Conservation (phyloP, 2,329 filamentous ascomycete genomes). For the Alternaria alternata region DNA sequence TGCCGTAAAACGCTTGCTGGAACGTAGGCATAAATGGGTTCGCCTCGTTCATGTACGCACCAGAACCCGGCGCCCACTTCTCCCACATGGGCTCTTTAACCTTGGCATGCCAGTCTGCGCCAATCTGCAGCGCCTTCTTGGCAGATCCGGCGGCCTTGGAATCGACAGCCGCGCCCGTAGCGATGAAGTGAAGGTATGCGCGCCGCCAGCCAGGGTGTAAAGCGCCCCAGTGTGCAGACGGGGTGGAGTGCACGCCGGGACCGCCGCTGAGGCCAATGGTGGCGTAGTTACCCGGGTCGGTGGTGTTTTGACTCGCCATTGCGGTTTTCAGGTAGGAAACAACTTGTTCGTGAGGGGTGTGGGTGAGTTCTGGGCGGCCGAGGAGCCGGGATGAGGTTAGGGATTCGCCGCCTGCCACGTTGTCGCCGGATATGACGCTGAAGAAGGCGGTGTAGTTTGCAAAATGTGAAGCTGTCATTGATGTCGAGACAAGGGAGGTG, state of each 20-base stretch:
- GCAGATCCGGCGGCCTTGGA: not conserved
- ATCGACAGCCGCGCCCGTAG: conserved; percentile 27
- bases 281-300: conserved; percentile 26
- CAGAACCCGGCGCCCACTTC: conserved; percentile 19
- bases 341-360: conserved; percentile 6
- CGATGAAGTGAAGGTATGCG: conserved; percentile 44
- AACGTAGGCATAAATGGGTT: conserved; percentile 22
- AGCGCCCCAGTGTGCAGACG: conserved; percentile 31
- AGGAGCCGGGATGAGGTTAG: conserved; percentile 42
- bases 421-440: conserved; percentile 25
- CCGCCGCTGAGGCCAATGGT: conserved; percentile 41
- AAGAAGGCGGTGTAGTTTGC: conserved; percentile 26
- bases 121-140: not conserved
- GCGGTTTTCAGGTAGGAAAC: conserved; percentile 21
- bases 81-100: conserved; percentile 30
- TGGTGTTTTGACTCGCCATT: conserved; percentile 26
- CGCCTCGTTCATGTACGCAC: conserved; percentile 31
- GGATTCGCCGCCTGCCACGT: conserved; percentile 32
- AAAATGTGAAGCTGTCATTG: not conserved
- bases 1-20: conserved; percentile 25
- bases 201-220: conserved; percentile 46
- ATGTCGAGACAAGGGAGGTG: not conserved
- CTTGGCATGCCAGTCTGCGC: conserved; percentile 17
- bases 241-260: conserved; percentile 33
- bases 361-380: conserved; percentile 29